Conservation (phyloP, 306 rosid species). For the Vicia sativa region DNA sequence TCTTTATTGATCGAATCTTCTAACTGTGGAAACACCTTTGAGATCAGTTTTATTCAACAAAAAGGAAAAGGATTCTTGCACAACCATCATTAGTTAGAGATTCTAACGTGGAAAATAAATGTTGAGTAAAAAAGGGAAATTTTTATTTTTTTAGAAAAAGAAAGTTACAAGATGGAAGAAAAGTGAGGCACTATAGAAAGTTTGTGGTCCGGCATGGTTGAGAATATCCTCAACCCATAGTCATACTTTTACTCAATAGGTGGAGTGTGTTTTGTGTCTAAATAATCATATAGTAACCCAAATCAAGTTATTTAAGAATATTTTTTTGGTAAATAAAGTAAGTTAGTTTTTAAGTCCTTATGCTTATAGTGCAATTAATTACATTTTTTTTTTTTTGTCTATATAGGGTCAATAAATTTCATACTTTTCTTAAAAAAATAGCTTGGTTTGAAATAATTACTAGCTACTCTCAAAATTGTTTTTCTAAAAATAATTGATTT, state of each 20-base stretch:
- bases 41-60: conserved; percentile 43
- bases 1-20: conserved; percentile 75
- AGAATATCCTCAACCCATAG: conserved; percentile 44
- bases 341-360: conserved; percentile 4
- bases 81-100: conserved; percentile 55
- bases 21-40: conserved; percentile 46
- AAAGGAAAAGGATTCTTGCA: conserved; percentile 43
- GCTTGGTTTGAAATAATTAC: no score
- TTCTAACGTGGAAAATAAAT: conserved; percentile 21
- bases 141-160: background rate
- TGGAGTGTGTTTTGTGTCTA: conserved; percentile 45
- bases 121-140: background rate
- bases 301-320: conserved; percentile 28
- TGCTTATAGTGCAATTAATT: background rate
- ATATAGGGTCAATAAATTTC: background rate
- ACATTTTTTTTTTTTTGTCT: background rate
- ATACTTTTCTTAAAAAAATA: no score
- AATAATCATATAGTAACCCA: no score
- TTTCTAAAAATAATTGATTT: no score
- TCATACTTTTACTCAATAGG: conserved; percentile 35
- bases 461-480: no score
- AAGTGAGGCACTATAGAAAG: conserved; percentile 47
- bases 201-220: conserved; percentile 47
- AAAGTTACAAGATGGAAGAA: conserved; percentile 46
- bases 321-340: background rate